These are phyloP conservation scores for Monosporascus cannonballus DNA, from an alignment of 2,329 filamentous ascomycete genomes.

Conservation along the genomic window DNA sequence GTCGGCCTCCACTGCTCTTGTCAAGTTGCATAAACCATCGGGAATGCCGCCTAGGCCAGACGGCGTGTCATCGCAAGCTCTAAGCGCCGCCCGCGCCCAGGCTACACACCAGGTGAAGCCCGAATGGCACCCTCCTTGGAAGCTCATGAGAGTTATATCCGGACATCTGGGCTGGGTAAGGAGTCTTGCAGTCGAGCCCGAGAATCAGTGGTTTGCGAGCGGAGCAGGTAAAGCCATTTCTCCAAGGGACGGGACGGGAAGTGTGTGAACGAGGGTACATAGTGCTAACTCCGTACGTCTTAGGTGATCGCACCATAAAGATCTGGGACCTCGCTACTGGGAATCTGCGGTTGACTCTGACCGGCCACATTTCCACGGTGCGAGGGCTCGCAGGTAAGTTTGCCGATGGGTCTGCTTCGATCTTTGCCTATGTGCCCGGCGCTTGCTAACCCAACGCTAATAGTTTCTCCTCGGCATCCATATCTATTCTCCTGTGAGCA, in stretches of 20 bases:
- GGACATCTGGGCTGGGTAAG: conserved; percentile 96
- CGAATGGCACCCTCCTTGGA: conserved; percentile 98
- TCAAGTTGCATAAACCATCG: conserved; percentile 18
- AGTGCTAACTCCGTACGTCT: background rate
- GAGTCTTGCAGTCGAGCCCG: conserved; percentile 82
- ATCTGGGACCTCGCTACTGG: conserved; percentile 96
- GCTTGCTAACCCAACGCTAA: conserved; percentile 67
- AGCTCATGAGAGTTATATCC: conserved; percentile 94
- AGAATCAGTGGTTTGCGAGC: conserved; percentile 96
- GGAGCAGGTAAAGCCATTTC: conserved; percentile 53
- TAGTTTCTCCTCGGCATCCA: conserved; percentile 86
- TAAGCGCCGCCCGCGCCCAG: conserved; percentile 28
- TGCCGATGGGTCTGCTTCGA: background rate
- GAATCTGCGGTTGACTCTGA: conserved; percentile 76
- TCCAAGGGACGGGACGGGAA: background rate
- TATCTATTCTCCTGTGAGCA: conserved; percentile 81
- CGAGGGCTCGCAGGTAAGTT: conserved; percentile 64
- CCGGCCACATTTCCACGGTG: conserved; percentile 89
- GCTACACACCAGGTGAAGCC: conserved; percentile 56
- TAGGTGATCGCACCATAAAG: conserved; percentile 87
- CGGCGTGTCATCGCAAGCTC: conserved; percentile 13
- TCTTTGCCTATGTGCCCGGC: background rate
- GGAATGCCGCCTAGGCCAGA: background rate
- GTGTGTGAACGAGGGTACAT: background rate
- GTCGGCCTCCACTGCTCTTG: conserved; percentile 27